These are phyloP conservation scores for Hymenoscyphus repandus DNA, from an alignment of 2,329 filamentous ascomycete species.

Conservation along the genomic window DNA sequence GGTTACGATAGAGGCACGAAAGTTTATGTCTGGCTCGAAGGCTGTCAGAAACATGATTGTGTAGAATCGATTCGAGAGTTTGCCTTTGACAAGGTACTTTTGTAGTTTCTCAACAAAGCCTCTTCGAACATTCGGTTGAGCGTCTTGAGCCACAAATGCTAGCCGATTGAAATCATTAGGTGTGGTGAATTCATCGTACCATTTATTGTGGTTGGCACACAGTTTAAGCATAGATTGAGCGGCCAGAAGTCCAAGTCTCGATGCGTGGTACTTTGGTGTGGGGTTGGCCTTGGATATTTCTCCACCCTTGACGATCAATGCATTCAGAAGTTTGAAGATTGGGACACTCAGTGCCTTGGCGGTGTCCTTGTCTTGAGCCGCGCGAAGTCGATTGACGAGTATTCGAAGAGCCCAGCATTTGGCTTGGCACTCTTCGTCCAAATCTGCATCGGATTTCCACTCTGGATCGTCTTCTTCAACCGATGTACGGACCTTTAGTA, in stretches of 20 bases:
- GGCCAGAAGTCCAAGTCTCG: constrained; percentile 75
- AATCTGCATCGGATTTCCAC: constrained; percentile 62
- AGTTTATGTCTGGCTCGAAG: constrained; percentile 73
- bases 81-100: constrained; percentile 76
- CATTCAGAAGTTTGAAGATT: constrained; percentile 75
- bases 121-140: constrained; percentile 65
- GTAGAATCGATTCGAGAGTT: constrained; percentile 73
- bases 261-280: constrained; percentile 72
- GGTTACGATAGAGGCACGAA: constrained; percentile 72
- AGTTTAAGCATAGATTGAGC: constrained; percentile 80
- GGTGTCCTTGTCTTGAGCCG: constrained; percentile 41
- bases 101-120: constrained; percentile 81
- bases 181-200: constrained; percentile 70
- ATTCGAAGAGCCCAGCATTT: constrained; percentile 82
- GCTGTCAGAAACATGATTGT: constrained; percentile 85
- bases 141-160: constrained; percentile 76
- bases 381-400: constrained; percentile 78
- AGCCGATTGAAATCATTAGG: constrained; percentile 75
- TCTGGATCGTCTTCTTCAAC: constrained; percentile 50
- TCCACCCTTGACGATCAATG: constrained; percentile 68
- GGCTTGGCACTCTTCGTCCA: constrained; percentile 76
- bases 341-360: constrained; percentile 57
- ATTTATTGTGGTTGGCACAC: constrained; percentile 57
- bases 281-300: constrained; percentile 71
- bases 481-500: constrained; percentile 65